Evolutionary conservation across 202 grass and related monocot species (phyloP).

Genomic region (Carex arenaria): DNA sequence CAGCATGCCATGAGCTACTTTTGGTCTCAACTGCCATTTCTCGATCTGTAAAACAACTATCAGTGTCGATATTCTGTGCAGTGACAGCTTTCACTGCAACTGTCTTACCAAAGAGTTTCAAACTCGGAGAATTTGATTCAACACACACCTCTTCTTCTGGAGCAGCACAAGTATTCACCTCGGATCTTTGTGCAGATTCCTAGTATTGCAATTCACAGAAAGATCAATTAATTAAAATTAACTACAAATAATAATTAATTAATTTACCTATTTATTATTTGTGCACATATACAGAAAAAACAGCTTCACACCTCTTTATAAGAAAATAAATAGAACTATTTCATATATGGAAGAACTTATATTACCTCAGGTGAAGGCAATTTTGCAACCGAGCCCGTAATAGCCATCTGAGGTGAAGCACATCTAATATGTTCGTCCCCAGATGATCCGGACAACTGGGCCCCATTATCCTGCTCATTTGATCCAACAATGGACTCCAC

Average conservation of each 20-base stretch:
- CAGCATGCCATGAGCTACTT: constrained; percentile 24
- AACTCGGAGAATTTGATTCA: constrained; percentile 26
- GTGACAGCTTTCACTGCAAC: constrained; percentile 34
- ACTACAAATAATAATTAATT: background rate
- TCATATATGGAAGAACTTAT: background rate
- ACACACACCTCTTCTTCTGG: constrained; percentile 18
- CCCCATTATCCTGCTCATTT: constrained; percentile 31
- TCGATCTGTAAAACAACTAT: constrained; percentile 33
- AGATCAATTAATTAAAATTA: background rate
- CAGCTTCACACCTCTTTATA: background rate
- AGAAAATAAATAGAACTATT: background rate
- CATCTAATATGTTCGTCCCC: constrained; percentile 37
- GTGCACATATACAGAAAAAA: background rate
- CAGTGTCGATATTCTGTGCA: background rate
- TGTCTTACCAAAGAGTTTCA: constrained; percentile 64
- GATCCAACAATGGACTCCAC: constrained; percentile 37
- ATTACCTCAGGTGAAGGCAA: constrained; percentile 34
- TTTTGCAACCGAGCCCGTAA: constrained; percentile 23
- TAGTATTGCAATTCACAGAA: constrained; percentile 16
- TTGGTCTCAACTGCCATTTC: constrained; percentile 19
- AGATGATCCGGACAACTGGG: constrained; percentile 28
- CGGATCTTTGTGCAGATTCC: constrained; percentile 22
- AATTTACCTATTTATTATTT: background rate
- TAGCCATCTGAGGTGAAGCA: constrained; percentile 13
- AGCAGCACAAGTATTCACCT: constrained; percentile 10